Conservation (phyloP, 225 moss, liverwort and hornwort species). For the Antitrichia curtipendula region DNA sequence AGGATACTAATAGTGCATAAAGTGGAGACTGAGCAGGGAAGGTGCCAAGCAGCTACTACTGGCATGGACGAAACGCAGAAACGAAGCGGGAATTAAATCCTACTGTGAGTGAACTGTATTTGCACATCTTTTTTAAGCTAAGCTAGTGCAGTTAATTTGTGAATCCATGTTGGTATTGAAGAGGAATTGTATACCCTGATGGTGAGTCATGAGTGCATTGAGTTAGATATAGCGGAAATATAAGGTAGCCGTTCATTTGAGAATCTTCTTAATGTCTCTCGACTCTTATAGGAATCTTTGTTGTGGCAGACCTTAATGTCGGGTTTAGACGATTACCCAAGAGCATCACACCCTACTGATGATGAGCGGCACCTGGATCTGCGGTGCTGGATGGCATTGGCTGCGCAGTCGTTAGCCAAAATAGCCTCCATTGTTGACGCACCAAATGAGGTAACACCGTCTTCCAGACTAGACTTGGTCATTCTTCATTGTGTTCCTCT, state of each 20-base stretch:
- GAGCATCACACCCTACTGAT: slow-evolving; percentile 85
- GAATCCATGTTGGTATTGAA: not conserved
- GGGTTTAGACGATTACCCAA: slow-evolving; percentile 92
- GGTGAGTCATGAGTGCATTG: not conserved
- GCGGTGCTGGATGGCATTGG: slow-evolving; percentile 95
- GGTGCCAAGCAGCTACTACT: slow-evolving; percentile 75
- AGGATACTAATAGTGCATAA: not conserved
- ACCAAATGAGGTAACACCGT: slow-evolving; percentile 38
- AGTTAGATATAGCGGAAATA: not conserved
- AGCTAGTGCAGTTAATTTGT: not conserved
- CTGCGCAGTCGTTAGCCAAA: slow-evolving; percentile 66
- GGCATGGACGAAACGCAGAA: slow-evolving; percentile 80
- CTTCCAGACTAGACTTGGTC: not conserved
- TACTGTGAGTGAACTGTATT: slow-evolving; percentile 27
- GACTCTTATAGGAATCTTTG: not conserved
- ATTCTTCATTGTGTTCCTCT: not conserved
- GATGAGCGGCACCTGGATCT: slow-evolving; percentile 96
- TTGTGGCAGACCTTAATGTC: slow-evolving; percentile 70
- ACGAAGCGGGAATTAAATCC: slow-evolving; percentile 72
- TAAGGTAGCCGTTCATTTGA: too few relatives aligned
- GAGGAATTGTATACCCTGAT: not conserved
- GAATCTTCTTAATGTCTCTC: not conserved
- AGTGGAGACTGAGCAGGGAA: slow-evolving; percentile 43
- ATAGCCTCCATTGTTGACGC: slow-evolving; percentile 54
- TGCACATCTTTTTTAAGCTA: not conserved